These are phyloP conservation scores for Immersiporthe knoxdaviesiana DNA, from an alignment of 2,329 filamentous ascomycete species.

Conservation along the genomic window DNA sequence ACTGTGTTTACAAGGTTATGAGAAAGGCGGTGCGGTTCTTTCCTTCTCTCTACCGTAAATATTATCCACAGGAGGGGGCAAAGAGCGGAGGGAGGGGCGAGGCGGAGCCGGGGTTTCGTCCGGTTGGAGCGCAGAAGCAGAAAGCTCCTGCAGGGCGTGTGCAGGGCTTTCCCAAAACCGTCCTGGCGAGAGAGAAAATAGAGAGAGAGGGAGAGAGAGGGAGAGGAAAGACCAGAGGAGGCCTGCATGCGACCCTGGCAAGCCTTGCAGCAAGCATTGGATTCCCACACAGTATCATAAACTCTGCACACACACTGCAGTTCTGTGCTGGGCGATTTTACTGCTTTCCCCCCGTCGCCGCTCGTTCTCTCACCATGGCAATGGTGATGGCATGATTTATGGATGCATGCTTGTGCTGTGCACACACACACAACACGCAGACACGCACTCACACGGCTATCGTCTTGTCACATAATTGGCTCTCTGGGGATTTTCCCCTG, in stretches of 20 bases:
- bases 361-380: not conserved
- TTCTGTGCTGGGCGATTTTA: not conserved
- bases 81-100: no score
- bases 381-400: not conserved
- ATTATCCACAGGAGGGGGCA: not conserved
- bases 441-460: not conserved
- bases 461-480: not conserved
- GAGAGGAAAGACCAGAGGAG: not conserved
- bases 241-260: conserved; percentile 2
- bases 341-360: not conserved
- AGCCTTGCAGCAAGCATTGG: not conserved
- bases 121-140: not conserved
- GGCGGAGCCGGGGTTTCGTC: not conserved
- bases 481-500: not conserved
- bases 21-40: not conserved
- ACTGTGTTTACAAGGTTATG: not conserved
- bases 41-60: not conserved
- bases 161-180: conserved; percentile 37
- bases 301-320: not conserved
- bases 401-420: not conserved
- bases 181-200: no score
- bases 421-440: not conserved
- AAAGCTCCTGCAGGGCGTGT: not conserved
- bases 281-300: conserved; percentile 2
- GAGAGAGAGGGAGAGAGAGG: no score